Percentiles rank a stretch among this genome's conserved stretches.
Conservation (phyloP, 2,329 filamentous ascomycete species). For the Aspergillus tamarii region DNA sequence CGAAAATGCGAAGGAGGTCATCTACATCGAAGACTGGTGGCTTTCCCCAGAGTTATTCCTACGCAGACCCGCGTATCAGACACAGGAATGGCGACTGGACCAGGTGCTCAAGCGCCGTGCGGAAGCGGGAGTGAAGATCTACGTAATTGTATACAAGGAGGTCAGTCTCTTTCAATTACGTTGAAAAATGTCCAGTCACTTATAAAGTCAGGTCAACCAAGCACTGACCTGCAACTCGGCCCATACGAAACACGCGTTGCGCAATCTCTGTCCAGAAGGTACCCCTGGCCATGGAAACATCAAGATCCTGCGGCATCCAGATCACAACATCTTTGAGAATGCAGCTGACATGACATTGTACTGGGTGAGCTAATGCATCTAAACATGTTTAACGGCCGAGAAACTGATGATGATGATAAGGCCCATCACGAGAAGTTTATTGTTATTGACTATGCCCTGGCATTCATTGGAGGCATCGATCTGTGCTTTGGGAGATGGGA, state of each 20-base stretch:
- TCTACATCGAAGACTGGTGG: slow-evolving; percentile 99
- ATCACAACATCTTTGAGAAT: slow-evolving; percentile 94
- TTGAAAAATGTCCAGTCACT: slow-evolving; percentile 3
- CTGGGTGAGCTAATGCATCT: slow-evolving; percentile 57
- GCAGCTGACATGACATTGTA: slow-evolving; percentile 95
- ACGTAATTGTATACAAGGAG: slow-evolving; percentile 89
- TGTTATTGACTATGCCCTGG: slow-evolving; percentile 86
- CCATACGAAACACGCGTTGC: slow-evolving; percentile 87
- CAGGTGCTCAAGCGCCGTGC: slow-evolving; percentile 84
- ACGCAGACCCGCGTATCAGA: slow-evolving; percentile 77
- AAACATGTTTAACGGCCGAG: too few species aligned
- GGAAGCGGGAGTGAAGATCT: slow-evolving; percentile 93
- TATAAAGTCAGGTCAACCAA: slow-evolving; percentile 59
- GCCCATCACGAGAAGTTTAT: slow-evolving; percentile 98
- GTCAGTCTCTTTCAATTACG: slow-evolving; percentile 32
- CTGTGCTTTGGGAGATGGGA: slow-evolving; percentile 97
- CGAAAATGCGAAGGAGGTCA: slow-evolving; percentile 87
- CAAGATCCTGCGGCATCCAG: slow-evolving; percentile 83
- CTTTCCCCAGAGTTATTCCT: slow-evolving; percentile 85
- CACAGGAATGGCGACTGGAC: slow-evolving; percentile 87
- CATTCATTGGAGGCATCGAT: slow-evolving; percentile 93
- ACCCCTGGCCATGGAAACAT: slow-evolving; percentile 86
- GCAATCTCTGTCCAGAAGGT: slow-evolving; percentile 78
- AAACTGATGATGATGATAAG: slow-evolving; percentile 26
- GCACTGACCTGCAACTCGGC: slow-evolving; percentile 88